Percentiles rank a stretch among this genome's conserved stretches.
phyloP scores from a whole-genome alignment of 2,329 filamentous ascomycete species.

The Didymella arachidicola region DNA sequence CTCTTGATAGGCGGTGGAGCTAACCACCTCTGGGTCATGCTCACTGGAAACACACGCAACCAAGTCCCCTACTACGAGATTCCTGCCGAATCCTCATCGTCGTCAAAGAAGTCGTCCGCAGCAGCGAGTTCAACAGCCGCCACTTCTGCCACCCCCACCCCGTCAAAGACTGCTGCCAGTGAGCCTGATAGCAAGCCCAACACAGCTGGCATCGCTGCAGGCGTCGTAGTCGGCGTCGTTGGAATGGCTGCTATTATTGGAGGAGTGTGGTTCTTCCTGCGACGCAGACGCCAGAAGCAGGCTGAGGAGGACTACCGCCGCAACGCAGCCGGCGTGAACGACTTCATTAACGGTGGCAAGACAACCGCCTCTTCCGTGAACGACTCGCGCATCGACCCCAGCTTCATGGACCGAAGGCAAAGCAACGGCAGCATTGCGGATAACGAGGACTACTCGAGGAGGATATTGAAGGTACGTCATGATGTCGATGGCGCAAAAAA shows the following conservation, averaged over 20 bases:
- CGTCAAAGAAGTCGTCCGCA: slow-evolving; percentile 25
- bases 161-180: slow-evolving; percentile 50
- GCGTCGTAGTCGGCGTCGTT: slow-evolving; percentile 84
- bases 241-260: slow-evolving; percentile 71
- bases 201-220: slow-evolving; percentile 84
- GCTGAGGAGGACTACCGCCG: slow-evolving; percentile 86
- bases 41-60: slow-evolving; percentile 58
- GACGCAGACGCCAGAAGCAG: slow-evolving; percentile 76
- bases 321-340: slow-evolving; percentile 79
- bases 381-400: slow-evolving; percentile 86
- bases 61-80: slow-evolving; percentile 46
- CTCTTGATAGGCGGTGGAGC: slow-evolving; percentile 64
- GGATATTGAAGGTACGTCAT: slow-evolving; percentile 82
- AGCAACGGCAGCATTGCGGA: slow-evolving; percentile 97
- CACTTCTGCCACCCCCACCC: slow-evolving; percentile 43
- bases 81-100: slow-evolving; percentile 30
- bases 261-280: slow-evolving; percentile 76
- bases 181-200: slow-evolving; percentile 59
- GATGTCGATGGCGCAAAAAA: background rate
- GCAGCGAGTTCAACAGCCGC: slow-evolving; percentile 23
- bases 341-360: slow-evolving; percentile 70
- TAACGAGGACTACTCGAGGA: slow-evolving; percentile 94
- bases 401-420: slow-evolving; percentile 79
- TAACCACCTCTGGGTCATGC: slow-evolving; percentile 59
- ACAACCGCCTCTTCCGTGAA: slow-evolving; percentile 74